A percentile compares a stretch with the other conserved stretches of the same genome.
These are phyloP conservation scores for Verticillium isaacii DNA, from an alignment of 2,329 filamentous ascomycete species.

Conservation along the genomic window DNA sequence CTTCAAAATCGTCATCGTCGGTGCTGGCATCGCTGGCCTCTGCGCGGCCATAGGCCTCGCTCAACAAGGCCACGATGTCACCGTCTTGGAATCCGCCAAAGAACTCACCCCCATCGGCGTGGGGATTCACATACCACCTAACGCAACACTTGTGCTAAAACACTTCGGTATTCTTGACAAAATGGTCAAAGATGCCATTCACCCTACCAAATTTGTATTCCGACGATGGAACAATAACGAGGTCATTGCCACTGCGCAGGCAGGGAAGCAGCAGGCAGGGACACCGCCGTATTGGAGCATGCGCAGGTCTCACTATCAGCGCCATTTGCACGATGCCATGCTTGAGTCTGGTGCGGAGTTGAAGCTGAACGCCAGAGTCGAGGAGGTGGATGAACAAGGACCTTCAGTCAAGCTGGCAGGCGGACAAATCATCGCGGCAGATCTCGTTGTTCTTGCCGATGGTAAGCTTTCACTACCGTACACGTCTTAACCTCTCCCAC, in stretches of 20 bases:
- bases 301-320: background rate
- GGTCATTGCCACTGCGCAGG: background rate
- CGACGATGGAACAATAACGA: background rate
- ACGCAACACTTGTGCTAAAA: background rate
- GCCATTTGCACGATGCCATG: background rate
- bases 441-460: background rate
- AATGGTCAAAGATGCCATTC: background rate
- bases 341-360: background rate
- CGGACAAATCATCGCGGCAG: background rate
- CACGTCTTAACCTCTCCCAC: background rate
- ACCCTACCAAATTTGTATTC: background rate
- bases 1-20: background rate
- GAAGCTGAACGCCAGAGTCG: background rate
- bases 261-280: background rate
- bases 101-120: background rate
- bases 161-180: background rate
- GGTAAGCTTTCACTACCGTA: background rate
- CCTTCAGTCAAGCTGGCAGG: background rate
- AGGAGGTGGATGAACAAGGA: background rate
- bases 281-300: slow-evolving; percentile 1
- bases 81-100: background rate
- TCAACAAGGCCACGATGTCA: background rate
- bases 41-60: background rate
- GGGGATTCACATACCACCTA: background rate
- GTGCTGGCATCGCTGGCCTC: background rate